Evolutionary conservation across 139 green algal genomes (phyloP), one percentile per base, ranked within the genome.

Genomic region (Chlorella vulgaris): DNA sequence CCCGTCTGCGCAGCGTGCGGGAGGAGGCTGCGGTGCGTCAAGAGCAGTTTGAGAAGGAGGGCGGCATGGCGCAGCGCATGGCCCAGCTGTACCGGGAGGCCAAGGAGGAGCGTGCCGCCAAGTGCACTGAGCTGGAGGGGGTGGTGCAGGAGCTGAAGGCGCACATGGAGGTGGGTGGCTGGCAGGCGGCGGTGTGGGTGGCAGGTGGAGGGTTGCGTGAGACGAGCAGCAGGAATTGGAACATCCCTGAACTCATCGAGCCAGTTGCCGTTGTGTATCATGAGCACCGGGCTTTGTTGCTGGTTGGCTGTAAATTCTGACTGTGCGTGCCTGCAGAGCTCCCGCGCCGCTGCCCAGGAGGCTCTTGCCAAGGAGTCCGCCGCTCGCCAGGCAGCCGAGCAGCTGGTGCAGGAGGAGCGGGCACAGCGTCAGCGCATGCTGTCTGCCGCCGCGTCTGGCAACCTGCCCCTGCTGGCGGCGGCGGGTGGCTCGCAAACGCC

Each of bases 41-140:
- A 51, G 75, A 85, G 70, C 26, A 29, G 29, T 89, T 82, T 28
- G 68, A 89, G 68, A 82, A 84, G 42, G 89, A 92, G 81, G 47
- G 90, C 53, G 85, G 35, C 29, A 88, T 87, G 24, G 83, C 82
- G 18, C 84, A 88, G 50, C 79, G 84, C 50, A 90, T 92, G 85
- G 75, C 75, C 1, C 47, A 81, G 47, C 81, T 92, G 61, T 84
- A 89, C 69, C 78, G 84, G 2, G 80, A 90, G 69, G 80, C 60
- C 26, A 79, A 76, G 31, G 89, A 89, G 63, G 82, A 92, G 58
- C 74, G 79, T 4, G 69, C 68, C 3, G 65, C 68, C 47, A 76
- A 81, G 58, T 61, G 50, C 42, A 73, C 66, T n/a, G 87, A 92
- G 77, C 83, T 92, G 70, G 89, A 92, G 81, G 88, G 87, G 43